phyloP scores from a whole-genome alignment of 176 grass and related monocot genomes.

The Aegilops longissima region DNA sequence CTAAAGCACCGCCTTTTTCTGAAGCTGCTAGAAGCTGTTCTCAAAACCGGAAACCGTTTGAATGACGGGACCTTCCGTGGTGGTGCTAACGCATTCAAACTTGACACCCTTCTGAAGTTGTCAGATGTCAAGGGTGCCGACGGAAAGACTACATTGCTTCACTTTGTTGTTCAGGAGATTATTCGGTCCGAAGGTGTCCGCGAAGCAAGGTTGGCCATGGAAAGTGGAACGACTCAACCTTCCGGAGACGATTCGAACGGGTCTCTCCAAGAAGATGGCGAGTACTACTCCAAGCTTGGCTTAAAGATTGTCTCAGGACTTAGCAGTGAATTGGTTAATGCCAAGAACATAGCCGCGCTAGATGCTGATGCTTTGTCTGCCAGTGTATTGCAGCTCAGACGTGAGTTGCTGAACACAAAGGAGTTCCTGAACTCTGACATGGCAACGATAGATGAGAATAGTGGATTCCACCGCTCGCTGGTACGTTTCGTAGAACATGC shows the following conservation, averaged over 20 bases:
- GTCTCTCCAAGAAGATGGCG: conserved; percentile 29
- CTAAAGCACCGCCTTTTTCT: conserved; percentile 77
- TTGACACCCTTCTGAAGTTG: conserved; percentile 87
- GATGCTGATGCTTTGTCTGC: conserved; percentile 60
- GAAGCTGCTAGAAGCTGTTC: conserved; percentile 87
- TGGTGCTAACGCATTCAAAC: conserved; percentile 87
- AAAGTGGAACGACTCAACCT: conserved; percentile 38
- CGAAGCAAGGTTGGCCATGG: conserved; percentile 39
- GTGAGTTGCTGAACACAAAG: conserved; percentile 54
- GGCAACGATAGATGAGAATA: conserved; percentile 42
- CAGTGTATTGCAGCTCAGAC: conserved; percentile 40
- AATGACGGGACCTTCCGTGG: conserved; percentile 84
- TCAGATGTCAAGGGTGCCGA: conserved; percentile 74
- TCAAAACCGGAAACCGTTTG: conserved; percentile 91
- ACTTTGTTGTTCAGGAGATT: conserved; percentile 87
- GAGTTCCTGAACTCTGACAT: conserved; percentile 57
- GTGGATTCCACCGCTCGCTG: conserved; percentile 52
- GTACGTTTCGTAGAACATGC: conserved; percentile 52
- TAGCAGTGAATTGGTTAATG: conserved; percentile 57
- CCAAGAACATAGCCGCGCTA: conserved; percentile 68
- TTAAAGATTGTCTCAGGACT: conserved; percentile 76
- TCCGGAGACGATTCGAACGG: conserved; percentile 32
- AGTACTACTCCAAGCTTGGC: conserved; percentile 49
- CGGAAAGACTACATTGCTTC: conserved; percentile 84
- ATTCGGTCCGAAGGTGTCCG: conserved; percentile 68